Percentiles rank a stretch among this genome's conserved stretches.
These are phyloP conservation scores for Byssoonygena ceratinophila DNA, from an alignment of 2,329 filamentous ascomycete species.

Conservation along the genomic window DNA sequence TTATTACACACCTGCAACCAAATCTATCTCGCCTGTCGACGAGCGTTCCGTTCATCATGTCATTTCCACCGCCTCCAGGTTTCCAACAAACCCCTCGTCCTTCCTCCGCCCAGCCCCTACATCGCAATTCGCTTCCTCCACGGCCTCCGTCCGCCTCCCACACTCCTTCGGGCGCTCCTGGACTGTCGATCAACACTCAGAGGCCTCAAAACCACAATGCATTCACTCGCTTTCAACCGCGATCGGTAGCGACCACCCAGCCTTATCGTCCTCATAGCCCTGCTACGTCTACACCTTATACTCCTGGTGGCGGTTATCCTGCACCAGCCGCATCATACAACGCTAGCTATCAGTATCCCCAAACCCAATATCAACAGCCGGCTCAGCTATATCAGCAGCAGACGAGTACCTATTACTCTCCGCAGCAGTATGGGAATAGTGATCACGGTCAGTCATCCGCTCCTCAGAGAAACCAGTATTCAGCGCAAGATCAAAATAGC, in stretches of 20 bases:
- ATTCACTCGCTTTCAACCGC: conserved; percentile 50
- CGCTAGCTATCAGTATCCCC: conserved; percentile 34
- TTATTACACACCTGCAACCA: conserved; percentile 14
- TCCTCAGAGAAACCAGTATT: conserved; percentile 75
- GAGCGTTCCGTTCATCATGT: conserved; percentile 51
- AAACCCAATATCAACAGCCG: conserved; percentile 24
- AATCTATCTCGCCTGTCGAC: conserved; percentile 6
- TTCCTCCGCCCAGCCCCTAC: conserved; percentile 29
- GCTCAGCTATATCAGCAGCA: conserved; percentile 19
- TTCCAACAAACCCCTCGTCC: conserved; percentile 40
- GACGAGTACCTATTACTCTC: conserved; percentile 1
- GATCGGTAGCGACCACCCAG: conserved; percentile 44
- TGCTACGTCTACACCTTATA: conserved; percentile 19
- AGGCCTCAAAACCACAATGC: conserved; percentile 29
- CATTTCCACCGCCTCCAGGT: conserved; percentile 79
- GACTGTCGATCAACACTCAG: conserved; percentile 18
- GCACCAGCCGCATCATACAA: conserved; percentile 34
- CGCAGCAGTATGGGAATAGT: conserved; percentile 38
- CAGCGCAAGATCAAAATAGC: conserved; percentile 37
- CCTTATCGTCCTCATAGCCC: conserved; percentile 26
- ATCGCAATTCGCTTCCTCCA: conserved; percentile 59
- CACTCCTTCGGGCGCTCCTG: conserved; percentile 20
- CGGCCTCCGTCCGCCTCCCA: conserved; percentile 54
- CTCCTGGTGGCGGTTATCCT: conserved; percentile 24
- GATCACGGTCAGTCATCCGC: conserved; percentile 42